Percentiles rank a stretch among this genome's conserved stretches.
Conservation (phyloP, 345 rosid genomes). For the Murraya paniculata region DNA sequence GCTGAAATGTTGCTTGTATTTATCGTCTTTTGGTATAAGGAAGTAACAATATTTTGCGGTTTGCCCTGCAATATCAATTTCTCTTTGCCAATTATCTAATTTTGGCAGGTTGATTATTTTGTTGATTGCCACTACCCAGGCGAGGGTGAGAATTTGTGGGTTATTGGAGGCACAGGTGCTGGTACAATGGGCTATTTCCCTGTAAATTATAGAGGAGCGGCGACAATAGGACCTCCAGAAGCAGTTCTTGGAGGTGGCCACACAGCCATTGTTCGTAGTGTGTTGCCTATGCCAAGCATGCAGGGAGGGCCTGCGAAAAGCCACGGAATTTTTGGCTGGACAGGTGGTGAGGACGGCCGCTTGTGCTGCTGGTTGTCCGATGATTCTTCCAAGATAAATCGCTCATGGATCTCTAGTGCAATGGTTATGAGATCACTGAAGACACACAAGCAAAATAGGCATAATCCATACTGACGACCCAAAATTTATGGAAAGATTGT, state of each 20-base stretch:
- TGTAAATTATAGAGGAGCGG: constrained; percentile 40
- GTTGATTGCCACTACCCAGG: constrained; percentile 74
- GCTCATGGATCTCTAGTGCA: constrained; percentile 72
- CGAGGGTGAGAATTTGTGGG: constrained; percentile 71
- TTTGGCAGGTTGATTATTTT: constrained; percentile 84
- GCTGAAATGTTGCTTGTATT: not conserved
- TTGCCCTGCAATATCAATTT: not conserved
- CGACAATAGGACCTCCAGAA: constrained; percentile 55
- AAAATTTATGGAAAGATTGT: not conserved
- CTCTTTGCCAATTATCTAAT: not conserved
- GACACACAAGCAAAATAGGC: constrained; percentile 49
- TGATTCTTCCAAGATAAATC: constrained; percentile 36
- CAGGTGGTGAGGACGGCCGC: constrained; percentile 92
- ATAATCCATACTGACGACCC: constrained; percentile 48
- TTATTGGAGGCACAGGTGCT: constrained; percentile 75
- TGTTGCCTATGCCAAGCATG: constrained; percentile 57
- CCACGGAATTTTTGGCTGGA: constrained; percentile 82
- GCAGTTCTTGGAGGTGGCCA: constrained; percentile 90
- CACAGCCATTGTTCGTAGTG: constrained; percentile 60
- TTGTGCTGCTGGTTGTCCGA: constrained; percentile 86
- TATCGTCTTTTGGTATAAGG: not conserved
- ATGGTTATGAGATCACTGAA: constrained; percentile 44
- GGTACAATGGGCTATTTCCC: constrained; percentile 87
- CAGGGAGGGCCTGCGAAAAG: constrained; percentile 32
- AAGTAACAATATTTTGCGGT: no score